Conservation (phyloP, 768 basidiomycete genomes). For the Leccinum ochraceum region DNA sequence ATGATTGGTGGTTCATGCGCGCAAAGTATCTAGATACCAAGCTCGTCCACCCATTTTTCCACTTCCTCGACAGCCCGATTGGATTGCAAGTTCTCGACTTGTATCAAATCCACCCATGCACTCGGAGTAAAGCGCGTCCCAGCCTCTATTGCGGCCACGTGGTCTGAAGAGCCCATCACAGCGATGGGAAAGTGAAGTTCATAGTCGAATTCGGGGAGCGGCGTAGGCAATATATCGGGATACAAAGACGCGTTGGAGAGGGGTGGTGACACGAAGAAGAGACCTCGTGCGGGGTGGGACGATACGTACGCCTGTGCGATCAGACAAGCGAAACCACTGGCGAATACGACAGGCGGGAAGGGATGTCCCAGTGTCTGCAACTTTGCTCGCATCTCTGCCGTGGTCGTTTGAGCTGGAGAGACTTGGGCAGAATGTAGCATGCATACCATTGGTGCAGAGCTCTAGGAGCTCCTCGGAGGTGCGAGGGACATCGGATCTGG, state of each 20-base stretch:
- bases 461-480: constrained; percentile 35
- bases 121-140: constrained; percentile 44
- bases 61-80: constrained; percentile 42
- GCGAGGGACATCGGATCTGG: background rate
- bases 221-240: constrained; percentile 33
- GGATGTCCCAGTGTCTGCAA: constrained; percentile 46
- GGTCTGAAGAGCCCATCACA: constrained; percentile 41
- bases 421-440: background rate
- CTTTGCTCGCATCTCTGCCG: constrained; percentile 43
- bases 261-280: constrained; percentile 63
- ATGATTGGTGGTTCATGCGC: background rate
- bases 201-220: constrained; percentile 54
- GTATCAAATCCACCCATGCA: constrained; percentile 40
- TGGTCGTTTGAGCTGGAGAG: background rate
- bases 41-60: constrained; percentile 56
- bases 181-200: constrained; percentile 65
- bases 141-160: constrained; percentile 36
- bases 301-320: constrained; percentile 70
- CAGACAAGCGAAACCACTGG: constrained; percentile 48
- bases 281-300: constrained; percentile 60
- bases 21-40: constrained; percentile 43
- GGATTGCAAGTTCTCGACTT: constrained; percentile 38
- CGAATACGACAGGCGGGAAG: constrained; percentile 60
- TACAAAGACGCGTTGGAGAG: constrained; percentile 39
- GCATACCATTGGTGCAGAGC: constrained; percentile 42